Evolutionary conservation across 176 grass and related monocot species (phyloP).

Genomic region (Carex parvula): DNA sequence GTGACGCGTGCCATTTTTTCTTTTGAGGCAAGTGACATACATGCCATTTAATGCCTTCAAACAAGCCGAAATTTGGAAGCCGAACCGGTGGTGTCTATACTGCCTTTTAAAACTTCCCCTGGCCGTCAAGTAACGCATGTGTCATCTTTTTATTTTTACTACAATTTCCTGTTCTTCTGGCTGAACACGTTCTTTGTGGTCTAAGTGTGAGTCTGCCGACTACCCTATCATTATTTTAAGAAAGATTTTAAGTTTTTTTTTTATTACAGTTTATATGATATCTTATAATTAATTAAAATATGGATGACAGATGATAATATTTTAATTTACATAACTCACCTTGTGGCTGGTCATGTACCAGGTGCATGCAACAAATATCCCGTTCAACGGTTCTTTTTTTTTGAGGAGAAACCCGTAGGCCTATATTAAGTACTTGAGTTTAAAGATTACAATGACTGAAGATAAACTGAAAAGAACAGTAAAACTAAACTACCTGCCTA

Average conservation of each 20-base stretch:
- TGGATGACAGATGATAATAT: too few relatives aligned
- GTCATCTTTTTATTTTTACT: not conserved
- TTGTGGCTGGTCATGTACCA: not conserved
- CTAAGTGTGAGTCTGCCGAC: not conserved
- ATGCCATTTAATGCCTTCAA: not conserved
- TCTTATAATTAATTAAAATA: constrained; percentile 20
- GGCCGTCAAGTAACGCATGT: not conserved
- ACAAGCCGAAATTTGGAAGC: constrained; percentile 3
- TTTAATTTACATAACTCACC: too few relatives aligned
- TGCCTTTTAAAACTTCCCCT: not conserved
- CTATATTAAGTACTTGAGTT: too few relatives aligned
- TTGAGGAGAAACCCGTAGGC: too few relatives aligned
- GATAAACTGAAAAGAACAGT: too few relatives aligned
- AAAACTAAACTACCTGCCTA: too few relatives aligned
- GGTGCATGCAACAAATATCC: constrained; percentile 21
- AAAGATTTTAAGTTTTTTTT: not conserved
- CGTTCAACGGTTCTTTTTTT: constrained; percentile 38
- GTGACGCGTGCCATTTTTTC: not conserved
- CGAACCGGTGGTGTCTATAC: not conserved
- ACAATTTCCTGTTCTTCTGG: not conserved
- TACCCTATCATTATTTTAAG: not conserved
- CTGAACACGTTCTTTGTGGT: constrained; percentile 5
- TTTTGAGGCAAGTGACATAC: too few relatives aligned
- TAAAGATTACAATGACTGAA: too few relatives aligned
- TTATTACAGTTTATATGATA: not conserved